Percentiles rank a stretch among this genome's conserved stretches.
These are phyloP conservation scores for Drosera capensis DNA, from an alignment of 148 eudicot genomes.

Conservation along the genomic window DNA sequence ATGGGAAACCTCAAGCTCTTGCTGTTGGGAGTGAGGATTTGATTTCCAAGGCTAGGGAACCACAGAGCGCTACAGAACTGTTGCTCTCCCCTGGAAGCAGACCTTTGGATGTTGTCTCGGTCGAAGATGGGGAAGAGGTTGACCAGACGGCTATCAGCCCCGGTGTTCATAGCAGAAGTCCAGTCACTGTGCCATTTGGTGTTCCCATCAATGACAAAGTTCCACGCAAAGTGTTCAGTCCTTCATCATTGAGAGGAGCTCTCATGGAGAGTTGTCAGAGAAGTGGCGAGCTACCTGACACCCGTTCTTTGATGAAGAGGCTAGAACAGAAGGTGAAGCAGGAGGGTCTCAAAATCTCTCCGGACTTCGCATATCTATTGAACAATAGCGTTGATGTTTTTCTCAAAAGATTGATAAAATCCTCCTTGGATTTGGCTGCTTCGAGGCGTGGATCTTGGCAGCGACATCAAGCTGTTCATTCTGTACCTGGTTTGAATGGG, in stretches of 20 bases:
- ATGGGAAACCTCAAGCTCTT: slow-evolving; percentile 35
- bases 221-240: slow-evolving; percentile 24
- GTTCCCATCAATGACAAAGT: slow-evolving; percentile 39
- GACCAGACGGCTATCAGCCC: slow-evolving; percentile 51
- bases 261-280: slow-evolving; percentile 28
- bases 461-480: slow-evolving; percentile 10
- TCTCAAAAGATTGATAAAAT: slow-evolving; percentile 50
- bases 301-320: slow-evolving; percentile 32
- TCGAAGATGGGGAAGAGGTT: slow-evolving; percentile 74
- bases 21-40: slow-evolving; percentile 19
- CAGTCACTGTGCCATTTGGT: slow-evolving; percentile 66
- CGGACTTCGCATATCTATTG: slow-evolving; percentile 47
- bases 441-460: slow-evolving; percentile 21
- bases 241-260: slow-evolving; percentile 11
- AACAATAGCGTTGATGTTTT: slow-evolving; percentile 53
- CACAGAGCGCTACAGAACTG: slow-evolving; percentile 58
- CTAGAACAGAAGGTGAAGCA: slow-evolving; percentile 43
- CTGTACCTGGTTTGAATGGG: slow-evolving; percentile 16
- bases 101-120: slow-evolving; percentile 54
- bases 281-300: slow-evolving; percentile 43
- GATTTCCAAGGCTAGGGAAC: slow-evolving; percentile 30
- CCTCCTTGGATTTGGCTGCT: slow-evolving; percentile 33
- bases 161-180: slow-evolving; percentile 47
- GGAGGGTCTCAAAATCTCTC: slow-evolving; percentile 40
- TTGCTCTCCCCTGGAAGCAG: slow-evolving; percentile 53